Evolutionary conservation across 1,284 basidiomycete genomes (phyloP), one percentile per base, ranked within the genome.

Genomic region (Boletus albobrunnescens): DNA sequence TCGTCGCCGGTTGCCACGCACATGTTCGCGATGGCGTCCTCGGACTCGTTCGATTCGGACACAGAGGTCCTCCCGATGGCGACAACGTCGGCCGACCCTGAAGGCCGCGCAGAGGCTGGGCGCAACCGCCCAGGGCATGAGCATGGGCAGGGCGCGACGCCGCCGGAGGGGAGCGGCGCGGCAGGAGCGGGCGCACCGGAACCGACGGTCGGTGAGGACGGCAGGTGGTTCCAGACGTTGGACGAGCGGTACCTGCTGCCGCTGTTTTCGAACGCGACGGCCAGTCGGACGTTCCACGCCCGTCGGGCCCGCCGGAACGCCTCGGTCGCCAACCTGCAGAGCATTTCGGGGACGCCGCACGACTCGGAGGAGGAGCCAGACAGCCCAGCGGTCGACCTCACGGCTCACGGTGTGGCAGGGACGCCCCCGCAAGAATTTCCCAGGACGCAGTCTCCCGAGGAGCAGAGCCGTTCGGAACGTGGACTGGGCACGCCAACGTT

Each of bases 241-340:
- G 95, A 99, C 68, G 93, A 99, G 68, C 79, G 93, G 50, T 99
- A 97, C 66, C 75, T 99, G 14, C 69, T 98, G 3, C 96, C 95
- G 13, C 73, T 97, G 33, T 99, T 99, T 71, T 93, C 90, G 48
- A 98, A 98, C 65, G 88, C 88, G 9, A 94, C 92, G 0, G 91
- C 92, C 12, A 91, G 88, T 50, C 76, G 91, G 54, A 84, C 87
- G 46, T 92, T 92, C 74, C 84, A 93, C 56, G 89, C 89, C 1
- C 81, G 87, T 33, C 78, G 82, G 49, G 84, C 84, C 3, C 73
- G 81, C 32, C 71, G 82, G 46, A 71, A 65, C 10, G 64, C 65
- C 7, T 64, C 70, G 50, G 49, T 55, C 44, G 57, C 53, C n/a
- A 57, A 65, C 19, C 57, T 63, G 36, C 54, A 51, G 20, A 45